These are phyloP conservation scores for Microcyclospora tardicrescens DNA, from an alignment of 2,329 filamentous ascomycete species.

Conservation along the genomic window DNA sequence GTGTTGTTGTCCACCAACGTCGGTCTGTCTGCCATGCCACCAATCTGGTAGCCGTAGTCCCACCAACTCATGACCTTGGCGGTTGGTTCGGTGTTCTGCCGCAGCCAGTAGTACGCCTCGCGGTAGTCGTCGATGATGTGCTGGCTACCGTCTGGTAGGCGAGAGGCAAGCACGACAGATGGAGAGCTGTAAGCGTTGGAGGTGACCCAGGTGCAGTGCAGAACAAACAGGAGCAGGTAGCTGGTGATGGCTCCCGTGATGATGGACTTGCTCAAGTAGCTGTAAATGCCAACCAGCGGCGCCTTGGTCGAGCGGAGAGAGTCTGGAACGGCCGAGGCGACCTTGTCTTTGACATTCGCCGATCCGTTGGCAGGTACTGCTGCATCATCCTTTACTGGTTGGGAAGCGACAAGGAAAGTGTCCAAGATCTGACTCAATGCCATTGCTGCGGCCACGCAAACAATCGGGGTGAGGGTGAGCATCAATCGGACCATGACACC, in stretches of 20 bases:
- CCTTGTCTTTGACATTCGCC: slow-evolving; percentile 36
- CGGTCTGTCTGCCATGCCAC: slow-evolving; percentile 94
- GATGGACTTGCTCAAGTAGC: slow-evolving; percentile 62
- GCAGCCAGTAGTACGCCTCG: slow-evolving; percentile 98
- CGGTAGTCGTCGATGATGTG: slow-evolving; percentile 99
- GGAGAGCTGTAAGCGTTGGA: slow-evolving; percentile 98
- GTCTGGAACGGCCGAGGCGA: slow-evolving; percentile 40
- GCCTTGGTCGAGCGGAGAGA: slow-evolving; percentile 58
- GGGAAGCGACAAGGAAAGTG: slow-evolving; percentile 59
- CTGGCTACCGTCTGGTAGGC: slow-evolving; percentile 84
- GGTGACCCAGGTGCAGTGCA: slow-evolving; percentile 98
- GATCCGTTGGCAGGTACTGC: slow-evolving; percentile 24
- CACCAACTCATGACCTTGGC: slow-evolving; percentile 99
- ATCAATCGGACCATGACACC: slow-evolving; percentile 99
- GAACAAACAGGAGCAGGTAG: slow-evolving; percentile 85
- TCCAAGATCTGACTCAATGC: slow-evolving; percentile 80
- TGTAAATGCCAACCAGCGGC: slow-evolving; percentile 75
- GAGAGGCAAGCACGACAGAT: slow-evolving; percentile 87
- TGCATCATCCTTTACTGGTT: slow-evolving; percentile 36
- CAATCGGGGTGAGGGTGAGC: slow-evolving; percentile 91
- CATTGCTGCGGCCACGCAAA: slow-evolving; percentile 86
- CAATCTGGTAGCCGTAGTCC: slow-evolving; percentile 99
- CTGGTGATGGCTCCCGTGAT: slow-evolving; percentile 59
- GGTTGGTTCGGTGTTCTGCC: slow-evolving; percentile 87
- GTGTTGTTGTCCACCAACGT: slow-evolving; percentile 99